Base-by-base conservation (phyloP, 1,284 basidiomycete genomes). In the Puccinia hordei region DNA sequence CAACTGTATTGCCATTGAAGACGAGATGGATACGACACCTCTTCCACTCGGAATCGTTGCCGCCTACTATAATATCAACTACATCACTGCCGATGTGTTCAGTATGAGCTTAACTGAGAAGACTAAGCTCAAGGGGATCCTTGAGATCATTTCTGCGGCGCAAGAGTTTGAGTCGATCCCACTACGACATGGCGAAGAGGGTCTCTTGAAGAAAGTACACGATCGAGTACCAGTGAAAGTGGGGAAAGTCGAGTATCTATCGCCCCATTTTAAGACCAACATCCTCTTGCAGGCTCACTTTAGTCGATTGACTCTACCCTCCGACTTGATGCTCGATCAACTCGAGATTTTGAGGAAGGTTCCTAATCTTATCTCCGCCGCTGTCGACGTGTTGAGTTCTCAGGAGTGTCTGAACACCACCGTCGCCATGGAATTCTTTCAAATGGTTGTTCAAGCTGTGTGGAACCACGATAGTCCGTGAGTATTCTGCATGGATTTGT, bases 371-470 rank as follows among this genome's bases (percentile, higher is more conserved):
- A 82, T 72, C 83, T 79, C 81, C 2, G 95, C 96, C 1, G 95
- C 94, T 84, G 95, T 98, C 49, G 96, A 98, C 85, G 96, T 99
- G 81, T 95, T 99, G 94, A 95, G 93, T 5, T 94, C 92, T 69
- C 98, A 98, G 85, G 94, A 93, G 2, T 96, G 91, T 91, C 86
- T 99, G 84, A 96, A 92, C 84, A 96, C 95, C 0, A 88, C 98
- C 19, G 93, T 95, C 71, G 96, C 95, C 0, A 99, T 99, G 97
- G 97, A 99, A 87, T 86, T 99, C 81, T 93, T 92, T n/a, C 97
- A 99, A 87, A 99, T 99, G 96, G 95, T 93, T 86, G 94, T 98
- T 1, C 97, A 99, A 86, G 95, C 93, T 0, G 91, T 96, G 85
- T 98, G 96, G 96, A 95, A 99, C 84, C 92, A 91, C 44, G 97